These are phyloP conservation scores for Apiospora marii DNA, from an alignment of 2,329 filamentous ascomycete species.

Conservation along the genomic window DNA sequence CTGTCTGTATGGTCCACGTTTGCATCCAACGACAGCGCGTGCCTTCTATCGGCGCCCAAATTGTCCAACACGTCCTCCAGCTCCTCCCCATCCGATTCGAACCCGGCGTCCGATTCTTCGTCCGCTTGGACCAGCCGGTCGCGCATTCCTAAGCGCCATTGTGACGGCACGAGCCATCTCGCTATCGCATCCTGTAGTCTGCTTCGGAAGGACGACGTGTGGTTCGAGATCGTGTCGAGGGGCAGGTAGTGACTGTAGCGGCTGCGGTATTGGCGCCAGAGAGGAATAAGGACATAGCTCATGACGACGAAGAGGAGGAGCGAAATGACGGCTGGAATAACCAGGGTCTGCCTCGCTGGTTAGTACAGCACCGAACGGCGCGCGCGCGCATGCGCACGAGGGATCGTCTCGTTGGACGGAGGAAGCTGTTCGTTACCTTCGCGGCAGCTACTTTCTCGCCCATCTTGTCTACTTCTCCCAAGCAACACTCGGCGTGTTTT, in stretches of 20 bases:
- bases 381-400: neutral
- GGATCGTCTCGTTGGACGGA: neutral
- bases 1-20: slow-evolving; percentile 53
- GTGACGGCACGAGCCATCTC: slow-evolving; percentile 52
- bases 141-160: slow-evolving; percentile 55
- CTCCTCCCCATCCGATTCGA: slow-evolving; percentile 74
- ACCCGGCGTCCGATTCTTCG: slow-evolving; percentile 57
- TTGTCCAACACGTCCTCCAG: slow-evolving; percentile 66
- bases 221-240: slow-evolving; percentile 67
- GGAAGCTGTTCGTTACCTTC: neutral
- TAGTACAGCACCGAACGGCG: neutral
- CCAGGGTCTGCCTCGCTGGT: slow-evolving; percentile 62
- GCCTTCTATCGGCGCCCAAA: slow-evolving; percentile 49
- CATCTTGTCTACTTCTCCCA: neutral
- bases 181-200: slow-evolving; percentile 54
- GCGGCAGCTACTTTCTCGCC: slow-evolving; percentile 20
- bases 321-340: slow-evolving; percentile 76
- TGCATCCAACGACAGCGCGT: slow-evolving; percentile 48
- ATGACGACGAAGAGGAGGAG: slow-evolving; percentile 72
- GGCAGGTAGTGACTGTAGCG: slow-evolving; percentile 80
- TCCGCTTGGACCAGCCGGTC: slow-evolving; percentile 51
- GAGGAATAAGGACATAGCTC: slow-evolving; percentile 70
- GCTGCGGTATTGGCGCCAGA: slow-evolving; percentile 74
- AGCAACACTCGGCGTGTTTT: neutral
- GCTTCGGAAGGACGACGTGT: slow-evolving; percentile 62